Evolutionary conservation across 768 basidiomycete genomes (phyloP), one percentile per base, ranked within the genome.

Genomic region (Leucosporidium creatinivorum): DNA sequence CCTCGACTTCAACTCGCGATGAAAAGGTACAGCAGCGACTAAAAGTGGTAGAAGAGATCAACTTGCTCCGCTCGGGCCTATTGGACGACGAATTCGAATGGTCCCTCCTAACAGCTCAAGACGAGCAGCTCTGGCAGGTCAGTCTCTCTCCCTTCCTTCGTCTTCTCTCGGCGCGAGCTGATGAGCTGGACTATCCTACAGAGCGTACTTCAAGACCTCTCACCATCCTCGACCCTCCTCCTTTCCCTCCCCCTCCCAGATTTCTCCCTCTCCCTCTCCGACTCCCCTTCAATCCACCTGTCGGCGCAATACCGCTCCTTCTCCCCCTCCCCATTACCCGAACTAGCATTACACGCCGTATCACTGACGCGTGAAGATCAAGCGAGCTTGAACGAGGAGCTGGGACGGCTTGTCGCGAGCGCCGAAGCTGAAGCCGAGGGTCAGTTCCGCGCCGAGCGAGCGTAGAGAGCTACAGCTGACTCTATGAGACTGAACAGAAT

Each of bases 81-180:
- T 4, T 54, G 3, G 65, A 64, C 1, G 65, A 49, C 13, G 69
- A 70, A 48, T 21, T 67, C 1, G 6, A 4, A 2, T 64, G 62
- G 62, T 33, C 26, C 50, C 50, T 26, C 50, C 21, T 51, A 5
- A 23, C 50, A 1, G 65, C 61, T 18, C 62, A 61, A 1, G 58
- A 57, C 4, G 30, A 26, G 13, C 25, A 52, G 15, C 17, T 21
- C 0, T 70, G 69, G 69, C 52, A 70, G 69, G 69, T 66, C 28
- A 19, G 50, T 23, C n/a, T 13, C 21, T 26, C 9, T 26, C 50
- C 50, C 23, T 51, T 33, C 33, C 33, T 33, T 33, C 33, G 33
- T 33, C 10, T n/a, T n/a, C n/a, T n/a, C n/a, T n/a, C n/a, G n/a
- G n/a, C 33, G 33, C 33, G 4, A 10, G 33, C 33, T 33, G 33